Base-by-base conservation (phyloP, 129 eudicot genomes). In the Flaveria brownii region DNA sequence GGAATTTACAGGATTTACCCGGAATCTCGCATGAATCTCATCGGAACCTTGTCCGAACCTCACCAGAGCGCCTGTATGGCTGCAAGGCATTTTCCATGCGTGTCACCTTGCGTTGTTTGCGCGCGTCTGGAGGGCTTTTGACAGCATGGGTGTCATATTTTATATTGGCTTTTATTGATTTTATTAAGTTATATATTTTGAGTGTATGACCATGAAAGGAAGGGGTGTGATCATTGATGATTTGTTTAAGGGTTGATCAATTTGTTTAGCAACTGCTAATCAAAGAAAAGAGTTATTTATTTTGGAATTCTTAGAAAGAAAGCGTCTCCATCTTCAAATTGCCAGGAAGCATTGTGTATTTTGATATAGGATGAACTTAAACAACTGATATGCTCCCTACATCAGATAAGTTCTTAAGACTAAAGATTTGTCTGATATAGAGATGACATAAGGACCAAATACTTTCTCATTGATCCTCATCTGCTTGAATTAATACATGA, bases 371-470 rank as follows among this genome's bases (percentile, higher is more conserved):
- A 26, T 28, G 41, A 23, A 26, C n/a, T 61, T 23, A 13, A 13
- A 61, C 41, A 61, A 61, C 41, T 61, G 36, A 26, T 60, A 61
- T 61, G 42, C 12, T 61, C 17, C 36, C n/a, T 59, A 59, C 65
- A 61, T 26, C 17, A 11, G 67, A 26, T 25, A 26, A 11, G 17
- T 25, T 26, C 25, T 61, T 23, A 61, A 23, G 67, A 2, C n/a
- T 23, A 61, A 25, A 22, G 42, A 5, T n/a, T 25, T 59, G n/a
- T 61, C 41, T 61, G 25, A 12, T 14, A 18, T 61, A 61, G 68
- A 61, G 68, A 61, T 61, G 68, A 61, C 68, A 61, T 0, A 43
- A 61, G 43, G 68, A 61, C 67, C 41, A 26, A 25, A 3, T 25
- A 26, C 41, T 60, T 1, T 60, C 42, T 61, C 42, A 61, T 61